Base-by-base conservation (phyloP, 73 alveolate genomes). In the Stentor roeselii region DNA sequence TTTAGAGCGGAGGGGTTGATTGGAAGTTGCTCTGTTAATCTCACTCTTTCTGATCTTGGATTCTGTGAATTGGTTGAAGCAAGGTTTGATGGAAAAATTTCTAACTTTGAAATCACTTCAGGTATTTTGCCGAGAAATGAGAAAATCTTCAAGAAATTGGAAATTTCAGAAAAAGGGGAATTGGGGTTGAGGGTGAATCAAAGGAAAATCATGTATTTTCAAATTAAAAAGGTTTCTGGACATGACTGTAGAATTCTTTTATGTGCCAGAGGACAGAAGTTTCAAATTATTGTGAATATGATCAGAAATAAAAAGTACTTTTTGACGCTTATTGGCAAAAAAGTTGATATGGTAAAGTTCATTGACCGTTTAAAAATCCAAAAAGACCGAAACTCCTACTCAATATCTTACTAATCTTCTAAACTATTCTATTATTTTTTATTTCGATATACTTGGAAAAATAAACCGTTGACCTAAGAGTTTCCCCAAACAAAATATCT, bases 381-480 rank as follows among this genome's bases (percentile, higher is more conserved):
- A 6, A 50, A 50, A 50, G 67, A 6, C 67, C 6, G 67, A 50
- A 50, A 21, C 21, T 50, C 67, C 67, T 21, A 50, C 21, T 50
- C 6, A 11, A 50, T 50, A 50, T 11, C 21, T 50, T 50, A 50
- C 21, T 11, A 50, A 21, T 21, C 6, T 50, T 50, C n/a, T n/a
- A n/a, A n/a, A n/a, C n/a, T n/a, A n/a, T n/a, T n/a, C 34, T 67
- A 67, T 32, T 67, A 30, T n/a, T 67, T 34, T 67, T 67, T 11
- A 32, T 32, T 2, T 67, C 41, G 27, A 67, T 1, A 2, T 67
- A 67, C 80, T 67, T 67, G 0, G 80, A n/a, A 40, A 67, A 67
- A 67, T 67, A 67, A 67, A 67, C 1, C 37, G 80, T 30, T 11
- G 80, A 67, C 14, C 80, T n/a, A 21, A 67, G 21, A 67, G 80